phyloP scores from a whole-genome alignment of 192 early-diverging fungal genomes.

The Phycomyces nitens region DNA sequence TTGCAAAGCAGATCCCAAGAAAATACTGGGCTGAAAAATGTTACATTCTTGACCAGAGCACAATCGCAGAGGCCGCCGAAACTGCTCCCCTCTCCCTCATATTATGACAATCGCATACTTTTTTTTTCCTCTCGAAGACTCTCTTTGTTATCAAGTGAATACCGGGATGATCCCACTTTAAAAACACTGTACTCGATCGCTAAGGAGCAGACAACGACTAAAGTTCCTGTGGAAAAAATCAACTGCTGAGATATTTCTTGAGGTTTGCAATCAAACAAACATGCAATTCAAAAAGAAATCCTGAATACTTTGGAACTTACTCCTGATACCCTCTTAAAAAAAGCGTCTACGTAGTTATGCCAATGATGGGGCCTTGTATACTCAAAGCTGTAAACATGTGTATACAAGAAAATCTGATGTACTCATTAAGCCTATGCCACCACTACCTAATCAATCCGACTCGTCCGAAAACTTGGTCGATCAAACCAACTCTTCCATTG shows the following conservation, averaged over 20 bases:
- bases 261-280: conserved; percentile 18
- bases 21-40: conserved; percentile 15
- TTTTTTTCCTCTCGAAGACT: conserved; percentile 10
- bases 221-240: conserved; percentile 9
- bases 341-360: no score
- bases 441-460: no score
- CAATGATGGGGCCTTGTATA: no score
- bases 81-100: conserved; percentile 5
- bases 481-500: conserved; percentile 13
- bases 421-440: no score
- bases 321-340: no score
- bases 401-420: no score
- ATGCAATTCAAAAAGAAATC: no score
- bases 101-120: conserved; percentile 9
- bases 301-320: no score
- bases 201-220: conserved; percentile 9
- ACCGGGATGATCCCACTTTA: conserved; percentile 6
- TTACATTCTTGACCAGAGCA: conserved; percentile 9
- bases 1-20: conserved; percentile 3
- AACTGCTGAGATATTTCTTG: conserved; percentile 3
- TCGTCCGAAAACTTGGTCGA: no score
- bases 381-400: no score
- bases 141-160: conserved; percentile 12
- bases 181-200: conserved; percentile 11
- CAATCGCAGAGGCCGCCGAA: conserved; percentile 6